A percentile compares a stretch with the other conserved stretches of the same genome.
Conservation (phyloP, 1,139 yeast species). For the Pneumocystis sp. region DNA sequence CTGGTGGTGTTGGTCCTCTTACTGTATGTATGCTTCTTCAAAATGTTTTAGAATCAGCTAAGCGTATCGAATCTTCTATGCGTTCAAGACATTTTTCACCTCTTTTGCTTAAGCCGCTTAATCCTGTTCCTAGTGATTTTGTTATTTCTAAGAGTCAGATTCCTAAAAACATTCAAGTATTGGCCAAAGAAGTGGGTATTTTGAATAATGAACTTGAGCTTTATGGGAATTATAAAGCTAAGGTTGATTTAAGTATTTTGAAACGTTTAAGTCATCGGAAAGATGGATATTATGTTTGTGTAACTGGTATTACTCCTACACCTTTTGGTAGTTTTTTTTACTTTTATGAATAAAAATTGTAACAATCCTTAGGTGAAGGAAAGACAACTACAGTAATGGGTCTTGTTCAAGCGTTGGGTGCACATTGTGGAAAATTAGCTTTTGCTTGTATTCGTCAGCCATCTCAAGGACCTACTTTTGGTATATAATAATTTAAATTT, state of each 20-base stretch:
- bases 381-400: constrained; percentile 96
- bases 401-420: constrained; percentile 88
- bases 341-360: neutral
- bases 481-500: constrained; percentile 57
- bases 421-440: constrained; percentile 71
- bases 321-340: constrained; percentile 29
- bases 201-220: constrained; percentile 73
- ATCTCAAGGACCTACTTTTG: constrained; percentile 97
- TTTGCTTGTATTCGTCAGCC: constrained; percentile 97
- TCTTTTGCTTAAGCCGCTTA: constrained; percentile 46
- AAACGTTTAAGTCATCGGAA: constrained; percentile 53
- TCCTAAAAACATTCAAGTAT: constrained; percentile 69
- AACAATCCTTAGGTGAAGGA: constrained; percentile 64
- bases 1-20: constrained; percentile 99
- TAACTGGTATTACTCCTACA: constrained; percentile 96
- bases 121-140: constrained; percentile 87
- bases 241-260: constrained; percentile 60
- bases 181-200: constrained; percentile 77
- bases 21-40: constrained; percentile 91
- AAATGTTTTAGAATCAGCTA: constrained; percentile 75
- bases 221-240: constrained; percentile 85
- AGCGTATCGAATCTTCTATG: constrained; percentile 28
- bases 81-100: constrained; percentile 31
- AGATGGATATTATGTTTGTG: constrained; percentile 82
- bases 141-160: constrained; percentile 81